Evolutionary conservation across 345 rosid genomes (phyloP), one percentile per base, ranked within the genome.

Genomic region (Cardamine chenopodiifolia): DNA sequence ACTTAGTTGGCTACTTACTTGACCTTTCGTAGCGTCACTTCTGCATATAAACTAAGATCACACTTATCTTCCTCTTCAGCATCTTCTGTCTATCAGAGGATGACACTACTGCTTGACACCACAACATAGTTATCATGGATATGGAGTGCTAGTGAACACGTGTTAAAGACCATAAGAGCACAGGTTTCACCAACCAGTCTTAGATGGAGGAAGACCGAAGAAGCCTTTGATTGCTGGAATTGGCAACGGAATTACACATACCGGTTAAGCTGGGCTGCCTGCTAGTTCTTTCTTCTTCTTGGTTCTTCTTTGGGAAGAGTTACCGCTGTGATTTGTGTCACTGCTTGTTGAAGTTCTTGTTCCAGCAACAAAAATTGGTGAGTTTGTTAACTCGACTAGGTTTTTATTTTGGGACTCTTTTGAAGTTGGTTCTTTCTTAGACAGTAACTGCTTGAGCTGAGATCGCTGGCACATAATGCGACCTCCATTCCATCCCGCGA

Each of bases 401-500:
- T 17, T 55, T 44, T 76, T 81, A 34, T 78, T 76, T 52, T 39
- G 49, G 6, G 85, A 81, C 58, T 75, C 87, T 45, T 85, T 84
- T 54, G 89, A 75, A 71, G 78, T 61, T 79, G 92, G 71, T 58
- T 71, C 93, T 26, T 73, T 49, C 11, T 77, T 77, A 11, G 90
- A 71, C 2, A 87, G 69, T 25, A 87, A 35, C 42, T 84, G 84
- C 87, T 90, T 95, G 52, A 95, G 93, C 55, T 88, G 97, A 72
- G 92, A 82, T 69, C 85, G 76, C 74, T 88, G 96, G 82, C 97
- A 90, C 78, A 88, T 85, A 74, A 95, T 86, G 70, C 99, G 87
- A 62, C 97, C 99, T 68, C 85, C 88, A 53, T 85, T 95, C 99
- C 99, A 88, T 49, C 83, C 81, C 4, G 97, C 82, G 80, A 81